Base-by-base conservation (phyloP, 306 rosid species). In the Rubus idaeus region DNA sequence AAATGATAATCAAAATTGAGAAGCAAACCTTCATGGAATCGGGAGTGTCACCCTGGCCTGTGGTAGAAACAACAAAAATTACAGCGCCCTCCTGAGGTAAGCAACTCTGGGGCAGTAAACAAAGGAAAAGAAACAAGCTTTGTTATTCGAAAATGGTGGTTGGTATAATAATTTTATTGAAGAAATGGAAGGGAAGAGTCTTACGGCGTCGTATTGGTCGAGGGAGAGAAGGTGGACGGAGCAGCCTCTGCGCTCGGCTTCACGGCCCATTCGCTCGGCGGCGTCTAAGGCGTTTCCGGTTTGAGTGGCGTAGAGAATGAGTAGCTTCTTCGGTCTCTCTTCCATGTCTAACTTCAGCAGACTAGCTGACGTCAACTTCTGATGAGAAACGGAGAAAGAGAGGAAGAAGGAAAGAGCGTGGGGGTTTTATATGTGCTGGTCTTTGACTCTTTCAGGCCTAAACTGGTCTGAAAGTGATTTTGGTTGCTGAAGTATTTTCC, bases 41-140 rank as follows among this genome's bases (percentile, higher is more conserved):
- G 39, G 97, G 97, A 69, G 96, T 49, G 74, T 95, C 97, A 10
- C 98, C 98, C 85, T 95, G 98, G 77, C 98, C 97, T 3, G 98
- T 92, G 64, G 98, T 95, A 61, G 97, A 95, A 83, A 92, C 97
- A 74, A 95, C 93, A 82, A 95, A 92, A 86, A 90, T 77, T 64
- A 89, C 87, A 79, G 91, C 88, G 40, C 75, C 86, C 79, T 92
- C 97, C 6, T 75, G 77, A 26, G 91, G 86, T 75, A 95, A 82
- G 58, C 79, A 55, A 72, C 78, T 85, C 98, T 94, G 89, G 37
- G 63, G 56, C 72, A 20, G 65, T 30, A 74, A 77, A 85, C 58
- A 57, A 47, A 71, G 20, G 45, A 55, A 6, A 5, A 0, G 1
- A 71, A 52, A 52, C 20, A 14, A 5, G 47, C 26, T 52, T 61